Conservation (phyloP, 306 rosid genomes). For the Dryas drummondii region DNA sequence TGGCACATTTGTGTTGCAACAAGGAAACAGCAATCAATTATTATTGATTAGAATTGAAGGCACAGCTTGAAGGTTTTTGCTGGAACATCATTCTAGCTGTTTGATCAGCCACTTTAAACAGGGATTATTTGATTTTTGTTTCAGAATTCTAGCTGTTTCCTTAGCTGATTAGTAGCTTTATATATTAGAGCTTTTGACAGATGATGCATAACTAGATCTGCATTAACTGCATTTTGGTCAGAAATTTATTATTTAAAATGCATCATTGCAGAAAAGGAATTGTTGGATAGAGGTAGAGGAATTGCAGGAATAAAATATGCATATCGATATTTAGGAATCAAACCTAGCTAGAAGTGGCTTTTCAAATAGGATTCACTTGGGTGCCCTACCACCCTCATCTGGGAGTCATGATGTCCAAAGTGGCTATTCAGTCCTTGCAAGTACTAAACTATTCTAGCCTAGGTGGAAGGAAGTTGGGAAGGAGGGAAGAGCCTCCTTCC, state of each 20-base stretch:
- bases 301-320: too few species aligned
- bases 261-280: too few species aligned
- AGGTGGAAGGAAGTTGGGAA: too few species aligned
- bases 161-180: not conserved
- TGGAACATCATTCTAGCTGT: not conserved
- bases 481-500: too few species aligned
- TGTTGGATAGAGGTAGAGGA: too few species aligned
- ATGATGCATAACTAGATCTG: not conserved
- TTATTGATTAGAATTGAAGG: not conserved
- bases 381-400: too few species aligned
- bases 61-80: not conserved
- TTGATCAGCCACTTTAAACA: not conserved
- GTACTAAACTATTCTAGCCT: too few species aligned
- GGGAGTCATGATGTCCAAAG: too few species aligned
- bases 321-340: too few species aligned
- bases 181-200: not conserved
- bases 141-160: not conserved
- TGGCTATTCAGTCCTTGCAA: too few species aligned
- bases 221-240: not conserved
- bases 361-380: too few species aligned
- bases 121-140: not conserved
- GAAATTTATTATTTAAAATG: not conserved
- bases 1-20: slow-evolving; percentile 1
- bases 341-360: too few species aligned
- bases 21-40: not conserved